Evolutionary conservation across 179 eudicot genomes (phyloP).

Genomic region (Beta lomatogona): DNA sequence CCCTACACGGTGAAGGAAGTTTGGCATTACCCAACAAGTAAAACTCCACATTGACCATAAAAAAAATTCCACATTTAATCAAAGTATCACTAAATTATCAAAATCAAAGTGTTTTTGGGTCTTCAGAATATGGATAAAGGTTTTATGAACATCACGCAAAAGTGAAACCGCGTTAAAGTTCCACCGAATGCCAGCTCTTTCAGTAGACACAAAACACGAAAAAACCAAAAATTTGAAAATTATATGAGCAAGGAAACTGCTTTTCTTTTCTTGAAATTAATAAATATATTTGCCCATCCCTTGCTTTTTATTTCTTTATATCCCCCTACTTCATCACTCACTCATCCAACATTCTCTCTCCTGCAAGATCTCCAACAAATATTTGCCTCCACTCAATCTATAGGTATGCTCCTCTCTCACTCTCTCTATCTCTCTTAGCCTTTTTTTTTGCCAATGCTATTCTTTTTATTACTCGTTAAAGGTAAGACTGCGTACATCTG

Average conservation of each 20-base stretch:
- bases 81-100: no score
- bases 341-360: background rate
- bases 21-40: no score
- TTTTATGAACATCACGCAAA: slow-evolving; percentile 14
- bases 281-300: background rate
- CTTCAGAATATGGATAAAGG: background rate
- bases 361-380: background rate
- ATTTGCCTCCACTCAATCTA: background rate
- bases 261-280: background rate
- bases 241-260: background rate
- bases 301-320: background rate
- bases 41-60: no score
- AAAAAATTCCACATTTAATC: no score
- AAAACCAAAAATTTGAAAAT: background rate
- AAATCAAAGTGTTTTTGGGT: no score
- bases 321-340: background rate
- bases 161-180: slow-evolving; percentile 28
- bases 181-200: slow-evolving; percentile 18
- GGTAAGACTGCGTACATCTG: background rate
- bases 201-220: background rate
- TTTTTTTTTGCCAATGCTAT: background rate
- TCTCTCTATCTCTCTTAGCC: background rate
- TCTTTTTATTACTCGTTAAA: no score
- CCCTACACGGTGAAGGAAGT: no score
- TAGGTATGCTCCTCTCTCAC: background rate